A percentile compares a stretch with the other conserved stretches of the same genome.
phyloP scores from a whole-genome alignment of 2,329 filamentous ascomycete species.

The Fusarium drepaniforme region DNA sequence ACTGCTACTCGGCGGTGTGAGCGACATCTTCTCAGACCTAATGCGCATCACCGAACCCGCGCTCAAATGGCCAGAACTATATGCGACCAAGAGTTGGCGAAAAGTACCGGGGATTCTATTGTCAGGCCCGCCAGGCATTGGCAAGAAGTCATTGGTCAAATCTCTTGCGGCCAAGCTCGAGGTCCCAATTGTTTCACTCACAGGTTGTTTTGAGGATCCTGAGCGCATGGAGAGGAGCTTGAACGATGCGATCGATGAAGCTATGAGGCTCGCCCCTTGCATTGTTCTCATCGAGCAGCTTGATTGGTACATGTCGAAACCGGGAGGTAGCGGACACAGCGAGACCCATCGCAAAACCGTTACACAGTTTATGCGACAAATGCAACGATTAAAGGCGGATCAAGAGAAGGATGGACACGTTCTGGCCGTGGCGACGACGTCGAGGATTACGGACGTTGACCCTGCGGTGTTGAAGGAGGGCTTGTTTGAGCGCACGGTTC shows the following conservation, averaged over 20 bases:
- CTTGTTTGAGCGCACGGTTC: conserved; percentile 85
- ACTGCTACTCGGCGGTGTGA: conserved; percentile 47
- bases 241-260: conserved; percentile 73
- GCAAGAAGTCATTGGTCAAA: conserved; percentile 83
- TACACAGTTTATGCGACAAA: conserved; percentile 84
- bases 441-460: conserved; percentile 87
- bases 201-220: conserved; percentile 51
- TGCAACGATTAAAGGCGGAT: conserved; percentile 83
- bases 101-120: conserved; percentile 71
- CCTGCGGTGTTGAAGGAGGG: conserved; percentile 80
- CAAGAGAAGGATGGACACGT: conserved; percentile 80
- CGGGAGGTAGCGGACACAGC: conserved; percentile 80
- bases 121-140: conserved; percentile 84
- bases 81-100: conserved; percentile 26
- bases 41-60: conserved; percentile 17
- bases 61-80: conserved; percentile 40
- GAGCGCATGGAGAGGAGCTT: conserved; percentile 56
- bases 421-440: conserved; percentile 92
- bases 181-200: conserved; percentile 76
- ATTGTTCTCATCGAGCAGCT: conserved; percentile 94
- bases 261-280: conserved; percentile 86
- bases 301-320: conserved; percentile 84
- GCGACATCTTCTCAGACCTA: conserved; percentile 41
- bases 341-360: conserved; percentile 93
- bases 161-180: conserved; percentile 79